Evolutionary conservation across 2,329 filamentous ascomycete species (phyloP).

Genomic region (Alternaria arbusti): DNA sequence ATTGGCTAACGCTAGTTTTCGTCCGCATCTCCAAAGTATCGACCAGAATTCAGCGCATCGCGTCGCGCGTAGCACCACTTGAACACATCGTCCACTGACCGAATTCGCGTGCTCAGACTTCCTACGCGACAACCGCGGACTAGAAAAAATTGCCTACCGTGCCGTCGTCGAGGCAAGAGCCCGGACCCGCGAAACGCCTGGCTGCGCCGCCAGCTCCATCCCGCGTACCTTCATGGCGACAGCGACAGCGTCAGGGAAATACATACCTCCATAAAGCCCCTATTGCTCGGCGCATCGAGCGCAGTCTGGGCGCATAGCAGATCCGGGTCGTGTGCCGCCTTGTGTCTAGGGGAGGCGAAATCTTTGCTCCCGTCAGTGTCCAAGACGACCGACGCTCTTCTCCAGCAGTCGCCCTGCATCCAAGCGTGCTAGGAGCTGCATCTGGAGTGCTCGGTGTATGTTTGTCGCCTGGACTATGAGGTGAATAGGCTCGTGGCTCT

Average conservation of each 20-base stretch:
- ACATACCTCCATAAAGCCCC: not conserved
- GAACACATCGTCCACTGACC: not conserved
- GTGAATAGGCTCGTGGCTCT: conserved; percentile 35
- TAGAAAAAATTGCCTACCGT: not conserved
- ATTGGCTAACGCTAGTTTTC: conserved; percentile 10
- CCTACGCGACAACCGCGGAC: not conserved
- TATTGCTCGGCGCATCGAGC: conserved; percentile 15
- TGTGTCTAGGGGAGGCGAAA: conserved; percentile 10
- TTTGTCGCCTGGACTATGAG: conserved; percentile 24
- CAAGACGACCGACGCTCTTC: not conserved
- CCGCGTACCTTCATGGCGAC: conserved; percentile 23
- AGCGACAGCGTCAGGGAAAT: conserved; percentile 15
- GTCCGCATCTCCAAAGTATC: conserved; percentile 12
- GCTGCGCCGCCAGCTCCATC: conserved; percentile 14
- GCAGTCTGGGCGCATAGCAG: conserved; percentile 20
- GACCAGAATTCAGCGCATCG: conserved; percentile 4
- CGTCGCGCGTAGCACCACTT: conserved; percentile 9
- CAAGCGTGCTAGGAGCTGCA: not conserved
- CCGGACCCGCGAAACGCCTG: conserved; percentile 9
- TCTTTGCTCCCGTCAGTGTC: conserved; percentile 15
- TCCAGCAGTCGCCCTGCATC: conserved; percentile 1
- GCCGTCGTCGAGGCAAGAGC: not conserved
- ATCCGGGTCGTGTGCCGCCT: conserved; percentile 4
- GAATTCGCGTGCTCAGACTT: not conserved
- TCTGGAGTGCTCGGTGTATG: conserved; percentile 7